Percentiles rank a stretch among this genome's conserved stretches.
Conservation (phyloP, 768 basidiomycete genomes). For the Serendipita sp. region DNA sequence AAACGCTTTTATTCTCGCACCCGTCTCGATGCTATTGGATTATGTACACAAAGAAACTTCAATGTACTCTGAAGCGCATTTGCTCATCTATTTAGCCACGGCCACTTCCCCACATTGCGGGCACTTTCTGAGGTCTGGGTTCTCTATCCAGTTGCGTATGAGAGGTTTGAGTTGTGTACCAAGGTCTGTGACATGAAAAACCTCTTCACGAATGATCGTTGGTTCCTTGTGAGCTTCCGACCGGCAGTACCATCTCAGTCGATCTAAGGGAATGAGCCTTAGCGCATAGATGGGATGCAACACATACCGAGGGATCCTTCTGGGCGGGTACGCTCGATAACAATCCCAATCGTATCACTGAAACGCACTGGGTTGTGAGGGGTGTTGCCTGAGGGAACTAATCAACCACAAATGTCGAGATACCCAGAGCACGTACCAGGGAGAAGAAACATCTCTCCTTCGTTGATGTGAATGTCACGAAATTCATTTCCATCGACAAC, state of each 20-base stretch:
- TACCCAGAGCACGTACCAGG: constrained; percentile 45
- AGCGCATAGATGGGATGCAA: background rate
- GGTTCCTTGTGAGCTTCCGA: constrained; percentile 43
- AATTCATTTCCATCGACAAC: constrained; percentile 70
- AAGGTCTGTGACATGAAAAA: constrained; percentile 77
- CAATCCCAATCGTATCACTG: constrained; percentile 79
- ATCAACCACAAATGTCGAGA: background rate
- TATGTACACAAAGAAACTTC: too few relatives aligned
- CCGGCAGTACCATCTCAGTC: constrained; percentile 84
- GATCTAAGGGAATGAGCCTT: constrained; percentile 36
- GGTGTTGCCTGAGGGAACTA: constrained; percentile 54
- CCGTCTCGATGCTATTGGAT: background rate
- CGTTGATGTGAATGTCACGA: constrained; percentile 74
- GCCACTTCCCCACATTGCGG: constrained; percentile 50
- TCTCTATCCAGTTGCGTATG: constrained; percentile 68
- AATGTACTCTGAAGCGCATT: background rate
- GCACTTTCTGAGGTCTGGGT: constrained; percentile 53
- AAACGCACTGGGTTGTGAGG: constrained; percentile 93
- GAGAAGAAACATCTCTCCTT: constrained; percentile 93
- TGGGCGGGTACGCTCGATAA: constrained; percentile 76
- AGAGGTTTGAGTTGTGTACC: constrained; percentile 88
- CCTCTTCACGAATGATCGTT: constrained; percentile 67
- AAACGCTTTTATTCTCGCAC: background rate
- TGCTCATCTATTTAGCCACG: constrained; percentile 31
- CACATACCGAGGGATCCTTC: constrained; percentile 51